Base-by-base conservation (phyloP, 148 eudicot species). In the Vaccinium vitisidaea region DNA sequence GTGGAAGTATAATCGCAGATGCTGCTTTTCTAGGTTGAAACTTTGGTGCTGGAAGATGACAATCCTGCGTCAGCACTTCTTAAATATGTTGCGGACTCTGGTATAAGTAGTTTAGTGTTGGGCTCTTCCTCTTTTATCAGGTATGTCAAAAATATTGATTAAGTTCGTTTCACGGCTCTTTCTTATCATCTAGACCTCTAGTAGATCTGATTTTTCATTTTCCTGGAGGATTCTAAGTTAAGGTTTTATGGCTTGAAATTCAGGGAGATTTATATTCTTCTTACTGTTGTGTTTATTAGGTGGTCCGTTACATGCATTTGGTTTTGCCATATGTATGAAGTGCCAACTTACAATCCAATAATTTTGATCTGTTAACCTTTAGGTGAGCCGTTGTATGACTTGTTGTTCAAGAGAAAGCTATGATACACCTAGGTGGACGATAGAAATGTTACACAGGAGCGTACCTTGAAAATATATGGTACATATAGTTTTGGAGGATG, bases 91-190 rank as follows among this genome's bases (percentile, higher is more conserved):
- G 80, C 79, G 23, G 89, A 90, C 79, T 89, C 92, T 1, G 82
- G 85, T 80, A 80, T 90, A 21, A 88, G 83, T 85, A 93, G 90
- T 86, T 89, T 95, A 84, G 98, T 95, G 16, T 77, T 95, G 87
- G 98, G 98, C 30, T 95, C 97, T n/a, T 69, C 92, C 30, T 89
- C 87, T 84, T 91, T 88, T 63, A 84, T 94, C 49, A 77, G 97
- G 98, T 93, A 91, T 69, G 85, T 82, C 30, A 2, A 39, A 63
- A 50, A 48, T 70, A 81, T 6, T 70, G 32, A 23, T 54, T 55
- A 63, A 23, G 54, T 85, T 56, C 8, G 32, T 16, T 73, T 73
- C 63, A 49, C 30, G 36, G 36, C 76, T 18, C 48, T 69, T 69
- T 16, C 6, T 82, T 49, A 75, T 82, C 36, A 32, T 79, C 9